Evolutionary conservation across 805 yeast genomes (phyloP).

Genomic region (Suhomyces xylopsoci): DNA sequence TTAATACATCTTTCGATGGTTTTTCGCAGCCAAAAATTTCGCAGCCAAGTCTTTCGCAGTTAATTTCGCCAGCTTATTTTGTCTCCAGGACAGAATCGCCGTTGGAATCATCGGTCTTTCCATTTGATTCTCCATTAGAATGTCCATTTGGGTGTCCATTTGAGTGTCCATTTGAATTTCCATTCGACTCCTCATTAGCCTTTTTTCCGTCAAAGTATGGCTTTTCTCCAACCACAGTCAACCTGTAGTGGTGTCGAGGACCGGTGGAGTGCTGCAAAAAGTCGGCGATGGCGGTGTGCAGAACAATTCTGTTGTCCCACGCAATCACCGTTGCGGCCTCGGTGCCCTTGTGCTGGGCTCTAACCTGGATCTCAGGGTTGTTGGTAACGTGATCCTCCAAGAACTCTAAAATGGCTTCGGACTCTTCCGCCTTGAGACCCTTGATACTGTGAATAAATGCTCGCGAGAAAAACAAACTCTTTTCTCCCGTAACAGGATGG

Average conservation of each 20-base stretch:
- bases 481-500: conserved; percentile 28
- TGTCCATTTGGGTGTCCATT: background rate
- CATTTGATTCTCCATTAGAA: background rate
- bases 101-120: background rate
- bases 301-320: conserved; percentile 24
- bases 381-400: conserved; percentile 19
- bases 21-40: no score
- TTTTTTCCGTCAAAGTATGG: conserved; percentile 16
- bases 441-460: conserved; percentile 20
- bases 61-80: background rate
- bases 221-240: conserved; percentile 24
- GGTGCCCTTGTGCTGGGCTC: conserved; percentile 24
- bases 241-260: conserved; percentile 24
- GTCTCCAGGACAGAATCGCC: background rate
- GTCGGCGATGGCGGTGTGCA: conserved; percentile 22
- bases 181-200: background rate
- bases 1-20: background rate
- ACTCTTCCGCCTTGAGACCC: conserved; percentile 21
- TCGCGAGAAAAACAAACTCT: conserved; percentile 20
- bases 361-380: conserved; percentile 25
- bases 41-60: no score
- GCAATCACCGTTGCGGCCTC: conserved; percentile 21
- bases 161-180: background rate
- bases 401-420: conserved; percentile 19
- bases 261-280: conserved; percentile 21